A percentile compares a stretch with the other conserved stretches of the same genome.
These are phyloP conservation scores for Agrocybe chaxingu DNA, from an alignment of 768 basidiomycete genomes.

Conservation along the genomic window DNA sequence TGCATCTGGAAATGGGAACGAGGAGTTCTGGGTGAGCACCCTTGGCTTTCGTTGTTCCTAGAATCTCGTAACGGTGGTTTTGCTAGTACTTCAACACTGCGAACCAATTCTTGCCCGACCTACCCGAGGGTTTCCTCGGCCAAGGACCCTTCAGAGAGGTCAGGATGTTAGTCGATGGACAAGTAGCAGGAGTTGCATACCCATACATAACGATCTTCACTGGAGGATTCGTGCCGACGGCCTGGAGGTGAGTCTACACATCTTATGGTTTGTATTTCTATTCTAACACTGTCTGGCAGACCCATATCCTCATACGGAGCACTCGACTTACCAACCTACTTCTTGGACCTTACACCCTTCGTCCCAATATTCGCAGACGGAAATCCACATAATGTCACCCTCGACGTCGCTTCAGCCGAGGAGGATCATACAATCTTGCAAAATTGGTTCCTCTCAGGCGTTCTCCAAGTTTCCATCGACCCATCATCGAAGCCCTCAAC, in stretches of 20 bases:
- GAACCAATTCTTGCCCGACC: conserved; percentile 50
- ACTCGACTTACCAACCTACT: conserved; percentile 74
- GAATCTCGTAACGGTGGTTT: background rate
- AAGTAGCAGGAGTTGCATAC: conserved; percentile 44
- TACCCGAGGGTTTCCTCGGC: conserved; percentile 45
- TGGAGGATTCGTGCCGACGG: conserved; percentile 66
- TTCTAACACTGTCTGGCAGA: conserved; percentile 23
- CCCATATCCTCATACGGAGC: conserved; percentile 79
- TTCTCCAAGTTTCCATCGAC: conserved; percentile 67
- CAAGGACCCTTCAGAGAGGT: conserved; percentile 53
- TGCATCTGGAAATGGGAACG: conserved; percentile 55
- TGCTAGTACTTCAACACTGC: conserved; percentile 66
- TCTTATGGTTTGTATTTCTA: background rate
- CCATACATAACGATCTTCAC: conserved; percentile 68
- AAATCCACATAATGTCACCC: conserved; percentile 62
- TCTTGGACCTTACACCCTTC: conserved; percentile 76
- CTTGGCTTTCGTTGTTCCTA: background rate
- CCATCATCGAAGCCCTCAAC: conserved; percentile 60
- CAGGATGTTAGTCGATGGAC: conserved; percentile 42
- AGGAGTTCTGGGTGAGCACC: conserved; percentile 70
- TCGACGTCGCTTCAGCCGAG: conserved; percentile 75
- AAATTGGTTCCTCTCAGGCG: conserved; percentile 79
- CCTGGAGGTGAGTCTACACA: conserved; percentile 53
- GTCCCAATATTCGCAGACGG: conserved; percentile 67
- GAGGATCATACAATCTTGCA: conserved; percentile 57